phyloP scores from a whole-genome alignment of 257 asterid genomes.

The Nicotiana sylvestris region DNA sequence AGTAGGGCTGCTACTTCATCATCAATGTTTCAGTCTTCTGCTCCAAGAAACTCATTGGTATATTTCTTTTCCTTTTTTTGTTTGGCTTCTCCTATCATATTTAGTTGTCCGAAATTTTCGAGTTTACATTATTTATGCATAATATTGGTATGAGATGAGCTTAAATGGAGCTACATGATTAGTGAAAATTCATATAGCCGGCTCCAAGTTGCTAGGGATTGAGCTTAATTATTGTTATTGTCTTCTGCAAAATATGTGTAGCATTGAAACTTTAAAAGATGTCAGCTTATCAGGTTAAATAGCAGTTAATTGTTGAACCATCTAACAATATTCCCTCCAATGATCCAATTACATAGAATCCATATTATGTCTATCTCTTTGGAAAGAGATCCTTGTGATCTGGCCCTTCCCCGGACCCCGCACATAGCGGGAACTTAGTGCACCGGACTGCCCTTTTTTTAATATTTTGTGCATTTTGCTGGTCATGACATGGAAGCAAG shows the following conservation, averaged over 20 bases:
- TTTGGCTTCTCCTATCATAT: neutral
- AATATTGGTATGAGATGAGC: neutral
- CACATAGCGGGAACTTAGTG: no score
- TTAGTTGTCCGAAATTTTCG: neutral
- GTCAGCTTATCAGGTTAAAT: neutral
- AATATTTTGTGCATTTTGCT: neutral
- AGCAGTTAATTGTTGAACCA: neutral
- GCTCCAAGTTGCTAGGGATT: no score
- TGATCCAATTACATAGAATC: neutral
- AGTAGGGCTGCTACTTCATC: slow-evolving; percentile 35
- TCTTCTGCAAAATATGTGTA: neutral
- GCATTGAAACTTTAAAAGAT: neutral
- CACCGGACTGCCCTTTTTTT: no score
- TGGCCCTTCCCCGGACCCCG: no score
- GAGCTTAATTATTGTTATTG: neutral
- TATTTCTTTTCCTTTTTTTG: neutral
- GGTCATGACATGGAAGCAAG: slow-evolving; percentile 4
- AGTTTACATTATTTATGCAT: neutral
- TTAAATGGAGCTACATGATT: neutral
- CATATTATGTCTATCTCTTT: neutral
- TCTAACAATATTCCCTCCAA: neutral
- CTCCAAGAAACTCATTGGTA: slow-evolving; percentile 32
- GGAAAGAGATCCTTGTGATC: neutral
- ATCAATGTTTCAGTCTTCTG: slow-evolving; percentile 34
- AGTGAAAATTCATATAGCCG: no score